phyloP scores from a whole-genome alignment of 2,329 filamentous ascomycete species.

The Ceratocystis smalleyi region DNA sequence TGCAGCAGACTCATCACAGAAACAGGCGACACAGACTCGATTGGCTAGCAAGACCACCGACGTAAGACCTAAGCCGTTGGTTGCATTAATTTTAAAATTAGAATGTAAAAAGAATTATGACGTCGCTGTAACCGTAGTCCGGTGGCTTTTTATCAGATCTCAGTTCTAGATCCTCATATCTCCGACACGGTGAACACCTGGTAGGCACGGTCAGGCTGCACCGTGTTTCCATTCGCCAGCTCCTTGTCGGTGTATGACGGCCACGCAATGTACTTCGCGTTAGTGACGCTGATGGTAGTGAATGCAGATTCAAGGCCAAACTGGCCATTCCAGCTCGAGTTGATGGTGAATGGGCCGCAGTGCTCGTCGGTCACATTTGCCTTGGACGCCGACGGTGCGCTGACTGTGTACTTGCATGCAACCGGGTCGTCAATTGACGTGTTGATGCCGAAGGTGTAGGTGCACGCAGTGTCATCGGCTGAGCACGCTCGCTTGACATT shows the following conservation, averaged over 20 bases:
- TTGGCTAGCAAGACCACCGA: too few species aligned
- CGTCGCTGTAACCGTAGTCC: not conserved
- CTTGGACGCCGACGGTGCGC: constrained; percentile 24
- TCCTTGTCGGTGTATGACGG: constrained; percentile 39
- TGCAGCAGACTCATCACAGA: too few species aligned
- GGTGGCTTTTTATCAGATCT: not conserved
- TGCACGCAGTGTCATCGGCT: constrained; percentile 27
- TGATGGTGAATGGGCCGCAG: constrained; percentile 37
- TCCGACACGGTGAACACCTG: not conserved
- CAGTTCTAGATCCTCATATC: not conserved
- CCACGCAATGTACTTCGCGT: constrained; percentile 34
- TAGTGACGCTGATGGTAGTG: constrained; percentile 37
- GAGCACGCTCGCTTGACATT: constrained; percentile 29
- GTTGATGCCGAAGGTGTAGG: constrained; percentile 31
- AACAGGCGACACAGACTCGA: too few species aligned
- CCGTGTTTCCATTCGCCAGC: constrained; percentile 22
- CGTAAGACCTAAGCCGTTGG: not conserved
- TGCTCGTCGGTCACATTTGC: constrained; percentile 22
- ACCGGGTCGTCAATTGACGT: constrained; percentile 24
- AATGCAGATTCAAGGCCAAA: constrained; percentile 38
- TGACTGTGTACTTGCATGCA: constrained; percentile 28
- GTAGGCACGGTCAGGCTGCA: constrained; percentile 9
- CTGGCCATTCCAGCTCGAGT: constrained; percentile 39
- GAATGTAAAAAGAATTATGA: not conserved
- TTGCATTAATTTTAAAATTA: not conserved